These are phyloP conservation scores for Dendrothele bispora DNA, from an alignment of 768 basidiomycete species.

Conservation along the genomic window DNA sequence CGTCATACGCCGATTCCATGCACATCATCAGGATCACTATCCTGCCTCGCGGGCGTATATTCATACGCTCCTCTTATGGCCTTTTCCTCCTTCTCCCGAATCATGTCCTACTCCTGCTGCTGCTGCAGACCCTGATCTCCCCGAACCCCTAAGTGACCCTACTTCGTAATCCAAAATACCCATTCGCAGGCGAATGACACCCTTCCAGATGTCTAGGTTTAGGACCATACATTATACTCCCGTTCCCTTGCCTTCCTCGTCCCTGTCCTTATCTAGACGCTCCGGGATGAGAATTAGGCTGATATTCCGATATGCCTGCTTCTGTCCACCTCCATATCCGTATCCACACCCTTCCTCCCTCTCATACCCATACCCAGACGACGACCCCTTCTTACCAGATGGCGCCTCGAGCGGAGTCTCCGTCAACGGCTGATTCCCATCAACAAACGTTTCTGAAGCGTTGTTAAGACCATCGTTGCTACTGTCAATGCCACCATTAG, in stretches of 20 bases:
- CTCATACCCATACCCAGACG: no score
- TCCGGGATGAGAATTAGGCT: background rate
- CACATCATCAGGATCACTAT: constrained; percentile 11
- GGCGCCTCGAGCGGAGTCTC: constrained; percentile 30
- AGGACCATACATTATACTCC: constrained; percentile 6
- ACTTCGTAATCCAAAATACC: no score
- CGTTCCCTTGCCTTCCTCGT: background rate
- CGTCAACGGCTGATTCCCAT: constrained; percentile 34
- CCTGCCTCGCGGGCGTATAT: constrained; percentile 9
- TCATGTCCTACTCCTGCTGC: background rate
- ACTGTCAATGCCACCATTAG: constrained; percentile 2
- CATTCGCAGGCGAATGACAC: background rate
- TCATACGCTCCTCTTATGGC: constrained; percentile 1
- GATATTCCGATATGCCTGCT: constrained; percentile 7
- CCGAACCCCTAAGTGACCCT: no score
- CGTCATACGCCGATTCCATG: constrained; percentile 6
- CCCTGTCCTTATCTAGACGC: background rate
- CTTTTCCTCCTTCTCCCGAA: background rate
- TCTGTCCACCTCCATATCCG: no score
- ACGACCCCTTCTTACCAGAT: background rate
- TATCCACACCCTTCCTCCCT: background rate
- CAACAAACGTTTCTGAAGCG: constrained; percentile 23
- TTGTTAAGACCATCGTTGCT: no score
- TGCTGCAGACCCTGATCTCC: no score
- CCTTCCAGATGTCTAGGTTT: constrained; percentile 5